Conservation (phyloP, 768 basidiomycete genomes). For the Suillus placidus region DNA sequence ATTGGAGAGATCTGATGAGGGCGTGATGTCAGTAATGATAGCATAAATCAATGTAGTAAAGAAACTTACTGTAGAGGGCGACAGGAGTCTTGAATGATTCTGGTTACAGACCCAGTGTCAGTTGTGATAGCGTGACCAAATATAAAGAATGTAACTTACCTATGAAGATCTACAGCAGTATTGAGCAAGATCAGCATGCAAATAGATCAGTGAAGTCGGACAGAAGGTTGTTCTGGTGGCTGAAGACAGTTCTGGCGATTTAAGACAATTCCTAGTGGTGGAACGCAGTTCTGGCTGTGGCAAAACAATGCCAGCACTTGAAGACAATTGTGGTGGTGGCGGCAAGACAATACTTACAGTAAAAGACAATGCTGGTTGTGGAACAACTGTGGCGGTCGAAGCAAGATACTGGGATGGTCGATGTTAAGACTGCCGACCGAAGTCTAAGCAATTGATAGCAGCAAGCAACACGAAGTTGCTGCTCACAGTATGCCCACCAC, state of each 20-base stretch:
- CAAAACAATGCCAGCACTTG: not conserved
- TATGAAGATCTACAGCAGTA: too few species aligned
- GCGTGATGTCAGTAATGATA: not conserved
- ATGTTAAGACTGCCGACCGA: not conserved
- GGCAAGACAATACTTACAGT: not conserved
- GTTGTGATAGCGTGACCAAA: not conserved
- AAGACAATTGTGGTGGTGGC: not conserved
- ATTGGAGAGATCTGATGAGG: too few species aligned
- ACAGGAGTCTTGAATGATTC: not conserved
- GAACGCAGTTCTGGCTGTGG: not conserved
- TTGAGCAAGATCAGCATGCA: too few species aligned
- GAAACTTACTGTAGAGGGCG: not conserved
- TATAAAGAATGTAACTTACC: not conserved
- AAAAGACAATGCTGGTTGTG: not conserved
- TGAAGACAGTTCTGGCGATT: not conserved
- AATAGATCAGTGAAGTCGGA: too few species aligned
- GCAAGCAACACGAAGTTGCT: not conserved
- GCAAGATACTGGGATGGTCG: too few species aligned
- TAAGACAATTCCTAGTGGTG: not conserved
- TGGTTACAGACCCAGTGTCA: not conserved
- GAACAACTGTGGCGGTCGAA: too few species aligned
- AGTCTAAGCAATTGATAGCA: not conserved
- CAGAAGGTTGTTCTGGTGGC: too few species aligned
- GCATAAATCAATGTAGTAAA: not conserved
- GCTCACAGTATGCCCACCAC: not conserved